phyloP scores from a whole-genome alignment of 345 rosid species.

The Melaleuca alternifolia region DNA sequence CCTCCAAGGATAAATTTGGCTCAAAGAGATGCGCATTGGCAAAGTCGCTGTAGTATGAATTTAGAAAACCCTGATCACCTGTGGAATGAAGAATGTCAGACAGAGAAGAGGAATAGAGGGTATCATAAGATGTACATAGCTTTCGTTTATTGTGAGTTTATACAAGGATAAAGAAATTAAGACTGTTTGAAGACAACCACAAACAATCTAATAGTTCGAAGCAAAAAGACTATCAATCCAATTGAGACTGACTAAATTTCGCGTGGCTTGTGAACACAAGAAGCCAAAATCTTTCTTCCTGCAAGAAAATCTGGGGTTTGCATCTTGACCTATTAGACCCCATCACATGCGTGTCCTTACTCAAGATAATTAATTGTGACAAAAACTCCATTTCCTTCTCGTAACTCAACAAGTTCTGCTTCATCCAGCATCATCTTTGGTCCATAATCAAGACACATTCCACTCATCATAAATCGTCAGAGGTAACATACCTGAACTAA shows the following conservation, averaged over 20 bases:
- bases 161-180: not conserved
- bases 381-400: not conserved
- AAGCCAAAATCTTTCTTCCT: not conserved
- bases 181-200: not conserved
- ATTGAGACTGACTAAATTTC: not conserved
- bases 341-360: not conserved
- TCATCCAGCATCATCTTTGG: not conserved
- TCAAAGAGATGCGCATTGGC: slow-evolving; percentile 82
- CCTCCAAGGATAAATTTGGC: slow-evolving; percentile 52
- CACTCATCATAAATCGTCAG: not conserved
- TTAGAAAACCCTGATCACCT: slow-evolving; percentile 89
- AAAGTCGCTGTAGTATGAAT: slow-evolving; percentile 71
- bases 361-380: not conserved
- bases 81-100: slow-evolving; percentile 2
- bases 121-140: not conserved
- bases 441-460: not conserved
- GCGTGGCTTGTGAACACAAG: not conserved
- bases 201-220: not conserved
- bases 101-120: not conserved
- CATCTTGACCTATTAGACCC: not conserved
- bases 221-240: not conserved
- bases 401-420: not conserved
- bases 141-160: not conserved
- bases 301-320: not conserved
- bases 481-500: not conserved